Percentiles rank a stretch among this genome's conserved stretches.
These are phyloP conservation scores for Ophiostoma quercus DNA, from an alignment of 2,329 filamentous ascomycete species.

Conservation along the genomic window DNA sequence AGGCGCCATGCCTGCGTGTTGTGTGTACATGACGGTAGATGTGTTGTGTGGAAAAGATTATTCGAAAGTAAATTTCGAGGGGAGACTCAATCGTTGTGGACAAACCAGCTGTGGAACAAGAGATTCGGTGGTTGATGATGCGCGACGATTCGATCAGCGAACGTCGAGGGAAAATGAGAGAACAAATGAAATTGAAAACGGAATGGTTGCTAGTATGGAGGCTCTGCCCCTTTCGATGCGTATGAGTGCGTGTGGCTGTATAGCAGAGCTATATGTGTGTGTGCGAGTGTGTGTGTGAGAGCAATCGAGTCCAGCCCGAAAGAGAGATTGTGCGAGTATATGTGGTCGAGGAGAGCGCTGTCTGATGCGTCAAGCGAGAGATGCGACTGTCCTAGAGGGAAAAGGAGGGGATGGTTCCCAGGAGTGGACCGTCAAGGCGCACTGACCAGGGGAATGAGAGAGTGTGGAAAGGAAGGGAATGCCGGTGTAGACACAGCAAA, in stretches of 20 bases:
- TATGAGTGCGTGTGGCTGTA: constrained; percentile 12
- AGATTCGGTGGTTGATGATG: constrained; percentile 6
- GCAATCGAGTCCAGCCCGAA: constrained; percentile 35
- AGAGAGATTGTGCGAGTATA: background rate
- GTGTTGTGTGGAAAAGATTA: background rate
- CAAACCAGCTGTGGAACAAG: constrained; percentile 25
- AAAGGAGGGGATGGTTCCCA: constrained; percentile 20
- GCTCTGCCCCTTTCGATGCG: constrained; percentile 27
- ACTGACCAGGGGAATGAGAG: constrained; percentile 22
- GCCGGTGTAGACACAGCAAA: constrained; percentile 2
- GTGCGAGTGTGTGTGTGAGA: background rate
- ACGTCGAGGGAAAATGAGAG: constrained; percentile 9
- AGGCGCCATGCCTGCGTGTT: constrained; percentile 81
- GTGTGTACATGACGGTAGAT: constrained; percentile 63
- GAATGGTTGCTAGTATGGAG: constrained; percentile 20
- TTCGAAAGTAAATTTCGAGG: background rate
- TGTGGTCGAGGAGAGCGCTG: constrained; percentile 24
- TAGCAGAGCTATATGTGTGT: constrained; percentile 13
- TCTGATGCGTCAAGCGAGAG: constrained; percentile 32
- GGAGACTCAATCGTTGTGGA: constrained; percentile 20
- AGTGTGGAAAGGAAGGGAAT: constrained; percentile 17
- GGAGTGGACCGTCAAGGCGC: constrained; percentile 30
- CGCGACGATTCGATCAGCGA: constrained; percentile 22
- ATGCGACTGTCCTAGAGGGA: constrained; percentile 20
- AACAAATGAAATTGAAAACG: constrained; percentile 10